A percentile compares a stretch with the other conserved stretches of the same genome.
phyloP scores from a whole-genome alignment of 192 early-diverging fungal genomes.

The Coemansia sp. region DNA sequence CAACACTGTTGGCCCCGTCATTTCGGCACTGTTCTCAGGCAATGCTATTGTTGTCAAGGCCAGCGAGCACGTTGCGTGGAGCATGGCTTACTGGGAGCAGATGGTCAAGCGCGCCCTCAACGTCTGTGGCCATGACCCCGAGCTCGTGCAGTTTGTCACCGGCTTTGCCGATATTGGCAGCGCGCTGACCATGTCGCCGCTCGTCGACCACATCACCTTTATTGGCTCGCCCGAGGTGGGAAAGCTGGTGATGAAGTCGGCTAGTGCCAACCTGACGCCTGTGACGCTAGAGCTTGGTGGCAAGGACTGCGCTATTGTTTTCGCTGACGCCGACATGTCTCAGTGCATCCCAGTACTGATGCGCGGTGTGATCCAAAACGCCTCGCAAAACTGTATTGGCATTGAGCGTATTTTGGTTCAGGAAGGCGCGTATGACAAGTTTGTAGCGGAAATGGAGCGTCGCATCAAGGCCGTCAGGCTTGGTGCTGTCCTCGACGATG shows the following conservation, averaged over 20 bases:
- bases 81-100: slow-evolving; percentile 62
- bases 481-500: slow-evolving; percentile 68
- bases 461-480: slow-evolving; percentile 63
- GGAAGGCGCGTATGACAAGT: slow-evolving; percentile 60
- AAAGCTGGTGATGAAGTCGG: slow-evolving; percentile 68
- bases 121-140: slow-evolving; percentile 71
- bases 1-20: slow-evolving; percentile 74
- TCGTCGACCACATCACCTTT: slow-evolving; percentile 78
- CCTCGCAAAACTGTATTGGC: slow-evolving; percentile 89
- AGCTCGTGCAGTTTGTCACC: slow-evolving; percentile 75
- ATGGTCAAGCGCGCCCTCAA: slow-evolving; percentile 66
- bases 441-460: slow-evolving; percentile 62
- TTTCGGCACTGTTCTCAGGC: slow-evolving; percentile 78
- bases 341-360: slow-evolving; percentile 71
- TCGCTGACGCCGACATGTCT: slow-evolving; percentile 66
- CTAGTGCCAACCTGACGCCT: slow-evolving; percentile 72
- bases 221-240: slow-evolving; percentile 85
- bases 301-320: slow-evolving; percentile 83
- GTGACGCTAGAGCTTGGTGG: slow-evolving; percentile 89
- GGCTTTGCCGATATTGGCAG: slow-evolving; percentile 82
- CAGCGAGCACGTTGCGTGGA: slow-evolving; percentile 85
- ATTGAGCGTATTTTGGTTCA: slow-evolving; percentile 83
- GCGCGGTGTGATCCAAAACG: slow-evolving; percentile 85
- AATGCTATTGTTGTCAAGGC: slow-evolving; percentile 85
- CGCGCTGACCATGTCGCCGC: slow-evolving; percentile 60